phyloP scores from a whole-genome alignment of 2,329 filamentous ascomycete genomes.

The Neonectria magnoliae region DNA sequence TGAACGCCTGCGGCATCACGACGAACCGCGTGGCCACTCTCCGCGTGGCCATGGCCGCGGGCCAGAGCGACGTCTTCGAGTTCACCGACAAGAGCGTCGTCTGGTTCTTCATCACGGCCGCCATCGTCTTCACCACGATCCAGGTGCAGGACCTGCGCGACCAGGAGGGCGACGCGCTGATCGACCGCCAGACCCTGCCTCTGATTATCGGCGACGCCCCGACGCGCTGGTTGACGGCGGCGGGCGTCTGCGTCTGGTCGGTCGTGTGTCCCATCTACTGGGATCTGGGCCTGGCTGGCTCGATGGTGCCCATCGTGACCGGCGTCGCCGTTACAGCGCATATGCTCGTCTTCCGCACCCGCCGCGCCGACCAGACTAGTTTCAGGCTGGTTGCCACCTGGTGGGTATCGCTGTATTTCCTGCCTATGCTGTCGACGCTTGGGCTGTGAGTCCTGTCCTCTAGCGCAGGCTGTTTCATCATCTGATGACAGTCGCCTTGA shows the following conservation, averaged over 20 bases:
- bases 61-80: slow-evolving; percentile 14
- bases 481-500: not conserved
- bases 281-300: slow-evolving; percentile 21
- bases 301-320: slow-evolving; percentile 4
- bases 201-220: slow-evolving; percentile 36
- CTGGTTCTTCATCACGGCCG: slow-evolving; percentile 34
- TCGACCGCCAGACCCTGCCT: slow-evolving; percentile 37
- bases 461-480: not conserved
- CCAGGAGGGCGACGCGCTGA: slow-evolving; percentile 36
- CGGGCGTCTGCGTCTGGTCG: slow-evolving; percentile 30
- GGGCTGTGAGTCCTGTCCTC: slow-evolving; percentile 5
- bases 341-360: slow-evolving; percentile 28
- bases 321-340: slow-evolving; percentile 23
- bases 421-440: slow-evolving; percentile 26
- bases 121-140: slow-evolving; percentile 39
- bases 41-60: slow-evolving; percentile 22
- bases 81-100: slow-evolving; percentile 29
- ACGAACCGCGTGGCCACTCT: slow-evolving; percentile 36
- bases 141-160: slow-evolving; percentile 40
- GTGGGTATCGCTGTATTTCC: slow-evolving; percentile 33
- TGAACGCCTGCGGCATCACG: slow-evolving; percentile 36
- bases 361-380: slow-evolving; percentile 25
- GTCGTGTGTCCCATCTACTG: slow-evolving; percentile 32
- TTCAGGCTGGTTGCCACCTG: slow-evolving; percentile 32
- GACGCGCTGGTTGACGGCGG: slow-evolving; percentile 33